A percentile compares a stretch with the other conserved stretches of the same genome.
These are phyloP conservation scores for Arthrobotrys musiformis DNA, from an alignment of 2,329 filamentous ascomycete genomes.

Conservation along the genomic window DNA sequence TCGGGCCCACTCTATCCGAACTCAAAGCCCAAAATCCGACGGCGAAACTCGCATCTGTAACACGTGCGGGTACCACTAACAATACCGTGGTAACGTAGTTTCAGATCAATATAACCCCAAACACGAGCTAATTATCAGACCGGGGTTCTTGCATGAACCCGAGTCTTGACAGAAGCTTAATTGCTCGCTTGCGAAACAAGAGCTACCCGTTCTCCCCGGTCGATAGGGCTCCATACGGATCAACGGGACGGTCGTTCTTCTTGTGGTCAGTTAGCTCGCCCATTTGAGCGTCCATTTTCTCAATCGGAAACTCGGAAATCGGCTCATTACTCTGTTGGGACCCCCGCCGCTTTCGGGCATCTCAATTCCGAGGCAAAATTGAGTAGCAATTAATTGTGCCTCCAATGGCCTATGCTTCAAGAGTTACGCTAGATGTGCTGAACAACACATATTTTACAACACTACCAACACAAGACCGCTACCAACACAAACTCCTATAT, in stretches of 20 bases:
- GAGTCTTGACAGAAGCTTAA: slow-evolving; percentile 5
- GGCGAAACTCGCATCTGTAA: not conserved
- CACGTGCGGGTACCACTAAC: not conserved
- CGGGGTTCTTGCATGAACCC: not conserved
- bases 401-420: too few species aligned
- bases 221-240: not conserved
- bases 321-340: too few species aligned
- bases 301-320: too few species aligned
- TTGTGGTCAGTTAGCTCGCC: too few species aligned
- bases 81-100: slow-evolving; percentile 5
- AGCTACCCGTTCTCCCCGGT: not conserved
- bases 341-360: too few species aligned
- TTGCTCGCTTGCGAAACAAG: not conserved
- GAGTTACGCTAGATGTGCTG: too few species aligned
- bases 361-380: too few species aligned
- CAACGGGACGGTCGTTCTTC: not conserved
- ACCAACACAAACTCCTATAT: too few species aligned
- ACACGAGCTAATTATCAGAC: not conserved
- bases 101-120: not conserved
- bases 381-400: too few species aligned
- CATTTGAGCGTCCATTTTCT: too few species aligned
- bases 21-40: not conserved
- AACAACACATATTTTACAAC: not conserved
- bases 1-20: slow-evolving; percentile 7
- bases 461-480: too few species aligned